Evolutionary conservation across 192 early-diverging fungal genomes (phyloP).

Genomic region (Backusella liffmaniae): DNA sequence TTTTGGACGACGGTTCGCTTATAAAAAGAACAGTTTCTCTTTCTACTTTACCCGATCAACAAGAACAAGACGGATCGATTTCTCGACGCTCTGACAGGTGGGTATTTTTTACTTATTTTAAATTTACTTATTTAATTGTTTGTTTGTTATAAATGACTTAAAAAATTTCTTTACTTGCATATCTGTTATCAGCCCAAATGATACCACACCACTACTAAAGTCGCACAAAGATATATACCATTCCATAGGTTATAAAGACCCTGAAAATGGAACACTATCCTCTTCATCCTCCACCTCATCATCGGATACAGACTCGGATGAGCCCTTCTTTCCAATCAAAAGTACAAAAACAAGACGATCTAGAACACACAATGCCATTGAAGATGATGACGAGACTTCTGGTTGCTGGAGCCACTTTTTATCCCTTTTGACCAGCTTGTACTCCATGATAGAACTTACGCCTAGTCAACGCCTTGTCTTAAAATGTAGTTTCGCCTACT

Average conservation of each 20-base stretch:
- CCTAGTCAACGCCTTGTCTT: conserved; percentile 35
- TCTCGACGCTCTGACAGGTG: neutral
- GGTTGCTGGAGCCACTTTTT: neutral
- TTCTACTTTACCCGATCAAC: conserved; percentile 32
- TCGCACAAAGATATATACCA: conserved; percentile 1
- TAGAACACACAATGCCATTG: neutral
- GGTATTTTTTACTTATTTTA: neutral
- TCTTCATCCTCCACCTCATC: neutral
- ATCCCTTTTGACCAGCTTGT: neutral
- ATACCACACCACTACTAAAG: conserved; percentile 13
- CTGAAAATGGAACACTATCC: conserved; percentile 18
- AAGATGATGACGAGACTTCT: neutral
- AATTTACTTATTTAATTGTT: neutral
- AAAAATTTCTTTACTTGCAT: neutral
- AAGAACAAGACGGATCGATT: neutral
- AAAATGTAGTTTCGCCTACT: conserved; percentile 67
- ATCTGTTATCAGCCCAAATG: conserved; percentile 12
- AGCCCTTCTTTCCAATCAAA: conserved; percentile 19
- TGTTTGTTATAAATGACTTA: neutral
- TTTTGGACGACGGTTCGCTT: conserved; percentile 36
- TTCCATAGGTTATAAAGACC: neutral
- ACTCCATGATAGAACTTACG: neutral
- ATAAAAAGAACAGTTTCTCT: conserved; percentile 33
- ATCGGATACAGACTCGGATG: conserved; percentile 19
- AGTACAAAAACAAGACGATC: neutral